phyloP scores from a whole-genome alignment of 2,329 filamentous ascomycete species.

The Alternaria metachromatica region DNA sequence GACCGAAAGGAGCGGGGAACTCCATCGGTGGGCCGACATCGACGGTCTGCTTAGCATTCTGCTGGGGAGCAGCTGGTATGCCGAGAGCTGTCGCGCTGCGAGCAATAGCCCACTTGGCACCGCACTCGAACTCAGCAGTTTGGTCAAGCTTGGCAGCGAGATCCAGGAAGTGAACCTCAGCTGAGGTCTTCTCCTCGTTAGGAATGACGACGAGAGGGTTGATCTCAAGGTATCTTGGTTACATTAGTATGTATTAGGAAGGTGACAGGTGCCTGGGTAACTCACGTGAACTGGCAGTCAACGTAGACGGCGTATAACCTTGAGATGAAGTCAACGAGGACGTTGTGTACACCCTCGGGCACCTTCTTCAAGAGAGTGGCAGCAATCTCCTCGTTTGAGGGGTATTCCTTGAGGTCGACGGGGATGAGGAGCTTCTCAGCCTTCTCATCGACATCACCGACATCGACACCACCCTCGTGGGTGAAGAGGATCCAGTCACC shows the following conservation, averaged over 20 bases:
- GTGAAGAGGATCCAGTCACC: constrained; percentile 99
- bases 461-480: constrained; percentile 99
- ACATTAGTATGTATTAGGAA: constrained; percentile 23
- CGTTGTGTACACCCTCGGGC: constrained; percentile 93
- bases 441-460: constrained; percentile 98
- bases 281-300: constrained; percentile 94
- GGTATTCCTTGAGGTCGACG: constrained; percentile 92
- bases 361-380: constrained; percentile 86
- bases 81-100: constrained; percentile 89
- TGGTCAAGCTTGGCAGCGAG: constrained; percentile 98
- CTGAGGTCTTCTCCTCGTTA: constrained; percentile 89
- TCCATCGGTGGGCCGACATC: constrained; percentile 98
- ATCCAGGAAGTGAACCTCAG: constrained; percentile 96
- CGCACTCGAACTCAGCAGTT: constrained; percentile 98
- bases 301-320: constrained; percentile 98
- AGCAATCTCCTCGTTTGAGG: constrained; percentile 94
- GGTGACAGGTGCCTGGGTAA: neutral
- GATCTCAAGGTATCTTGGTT: constrained; percentile 85
- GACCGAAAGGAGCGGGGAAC: constrained; percentile 98
- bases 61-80: constrained; percentile 67
- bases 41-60: constrained; percentile 81
- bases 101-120: constrained; percentile 98
- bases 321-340: constrained; percentile 98
- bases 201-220: constrained; percentile 98
- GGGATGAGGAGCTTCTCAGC: constrained; percentile 98